These are phyloP conservation scores for Talaromyces ruber DNA, from an alignment of 495 filamentous ascomycete genomes.

Conservation along the genomic window DNA sequence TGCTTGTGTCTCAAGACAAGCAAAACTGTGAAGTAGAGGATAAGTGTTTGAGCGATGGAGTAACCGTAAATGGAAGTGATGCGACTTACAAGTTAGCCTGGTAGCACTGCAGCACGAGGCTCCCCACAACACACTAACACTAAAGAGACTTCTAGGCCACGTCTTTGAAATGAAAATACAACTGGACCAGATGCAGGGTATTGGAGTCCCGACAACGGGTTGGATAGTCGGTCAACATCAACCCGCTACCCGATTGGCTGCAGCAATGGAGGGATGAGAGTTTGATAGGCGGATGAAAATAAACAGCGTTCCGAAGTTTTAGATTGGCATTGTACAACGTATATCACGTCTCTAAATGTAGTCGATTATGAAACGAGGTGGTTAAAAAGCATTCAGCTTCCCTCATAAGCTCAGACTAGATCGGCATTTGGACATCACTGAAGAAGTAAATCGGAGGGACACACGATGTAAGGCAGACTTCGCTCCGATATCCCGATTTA, in stretches of 20 bases:
- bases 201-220: slow-evolving; percentile 1
- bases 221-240: slow-evolving; percentile 1
- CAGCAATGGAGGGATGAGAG: not conserved
- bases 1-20: not conserved
- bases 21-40: not conserved
- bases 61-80: slow-evolving; percentile 1
- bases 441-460: not conserved
- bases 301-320: not conserved
- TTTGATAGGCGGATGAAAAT: not conserved
- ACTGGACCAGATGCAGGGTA: not conserved
- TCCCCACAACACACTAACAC: slow-evolving; percentile 3
- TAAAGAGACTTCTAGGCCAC: slow-evolving; percentile 5
- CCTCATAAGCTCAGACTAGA: not conserved
- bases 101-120: slow-evolving; percentile 5
- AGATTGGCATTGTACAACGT: not conserved
- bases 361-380: not conserved
- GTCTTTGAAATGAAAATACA: not conserved
- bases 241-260: slow-evolving; percentile 4
- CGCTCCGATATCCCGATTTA: not conserved
- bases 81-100: not conserved
- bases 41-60: not conserved
- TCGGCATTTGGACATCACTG: not conserved
- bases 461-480: not conserved
- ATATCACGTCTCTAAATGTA: not conserved
- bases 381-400: not conserved